Evolutionary conservation across 2,329 filamentous ascomycete species (phyloP).

Genomic region (Colletotrichum truncatum): DNA sequence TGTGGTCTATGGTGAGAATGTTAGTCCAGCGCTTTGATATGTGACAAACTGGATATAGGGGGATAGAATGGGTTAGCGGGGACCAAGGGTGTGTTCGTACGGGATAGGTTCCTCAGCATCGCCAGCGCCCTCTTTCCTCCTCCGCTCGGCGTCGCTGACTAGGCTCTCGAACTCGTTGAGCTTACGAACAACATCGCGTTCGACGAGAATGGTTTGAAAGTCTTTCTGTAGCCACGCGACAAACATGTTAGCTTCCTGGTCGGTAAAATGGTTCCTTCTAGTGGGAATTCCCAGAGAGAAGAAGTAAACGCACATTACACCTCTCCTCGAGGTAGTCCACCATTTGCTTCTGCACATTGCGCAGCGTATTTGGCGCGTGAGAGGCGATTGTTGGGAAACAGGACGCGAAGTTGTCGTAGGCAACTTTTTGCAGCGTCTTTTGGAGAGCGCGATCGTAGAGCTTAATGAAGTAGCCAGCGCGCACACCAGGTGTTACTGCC

Average conservation of each 20-base stretch:
- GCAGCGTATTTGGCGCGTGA: conserved; percentile 59
- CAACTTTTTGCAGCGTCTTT: conserved; percentile 51
- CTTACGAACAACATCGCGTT: conserved; percentile 62
- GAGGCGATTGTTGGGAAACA: conserved; percentile 70
- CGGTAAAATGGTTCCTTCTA: too few species aligned
- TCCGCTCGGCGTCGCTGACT: conserved; percentile 57
- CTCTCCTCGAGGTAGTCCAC: conserved; percentile 62
- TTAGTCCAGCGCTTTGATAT: too few species aligned
- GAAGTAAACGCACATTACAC: conserved; percentile 52
- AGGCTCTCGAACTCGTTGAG: conserved; percentile 69
- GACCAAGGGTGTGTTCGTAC: too few species aligned
- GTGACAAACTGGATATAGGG: too few species aligned
- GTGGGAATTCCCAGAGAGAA: background rate
- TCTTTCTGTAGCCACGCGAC: conserved; percentile 51
- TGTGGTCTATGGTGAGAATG: conserved; percentile 57
- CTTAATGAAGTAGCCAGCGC: conserved; percentile 63
- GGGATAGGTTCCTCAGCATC: conserved; percentile 48
- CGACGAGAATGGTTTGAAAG: conserved; percentile 63
- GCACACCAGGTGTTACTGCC: conserved; percentile 61
- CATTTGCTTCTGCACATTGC: conserved; percentile 67
- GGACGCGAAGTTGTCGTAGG: conserved; percentile 64
- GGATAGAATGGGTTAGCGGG: too few species aligned
- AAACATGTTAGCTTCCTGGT: background rate
- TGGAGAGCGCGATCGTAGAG: conserved; percentile 61
- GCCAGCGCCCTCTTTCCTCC: conserved; percentile 43